These are phyloP conservation scores for Cryptococcus sp. DNA, from an alignment of 1,284 basidiomycete genomes.

Conservation along the genomic window DNA sequence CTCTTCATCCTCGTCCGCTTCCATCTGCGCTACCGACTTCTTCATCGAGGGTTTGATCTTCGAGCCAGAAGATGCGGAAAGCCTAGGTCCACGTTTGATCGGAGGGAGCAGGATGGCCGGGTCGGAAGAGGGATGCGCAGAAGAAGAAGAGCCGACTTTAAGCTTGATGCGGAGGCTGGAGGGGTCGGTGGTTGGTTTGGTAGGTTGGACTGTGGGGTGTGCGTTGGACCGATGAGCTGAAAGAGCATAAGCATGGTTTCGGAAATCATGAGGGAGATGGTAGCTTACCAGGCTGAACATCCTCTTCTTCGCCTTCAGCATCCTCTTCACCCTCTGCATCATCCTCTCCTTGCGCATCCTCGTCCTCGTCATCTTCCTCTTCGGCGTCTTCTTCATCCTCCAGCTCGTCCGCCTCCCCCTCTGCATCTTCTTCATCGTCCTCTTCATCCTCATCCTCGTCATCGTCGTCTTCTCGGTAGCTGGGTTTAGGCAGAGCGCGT, in stretches of 20 bases:
- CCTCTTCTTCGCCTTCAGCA: slow-evolving; percentile 4
- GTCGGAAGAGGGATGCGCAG: neutral
- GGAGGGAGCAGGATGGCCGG: neutral
- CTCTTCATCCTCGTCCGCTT: slow-evolving; percentile 10
- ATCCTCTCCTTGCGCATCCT: slow-evolving; percentile 5
- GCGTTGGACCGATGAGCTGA: neutral
- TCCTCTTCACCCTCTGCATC: slow-evolving; percentile 10
- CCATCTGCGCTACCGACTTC: neutral
- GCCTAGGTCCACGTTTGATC: neutral
- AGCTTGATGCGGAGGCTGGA: slow-evolving; percentile 3
- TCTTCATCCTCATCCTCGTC: slow-evolving; percentile 13
- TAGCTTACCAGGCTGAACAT: no score
- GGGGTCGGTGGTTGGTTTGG: neutral
- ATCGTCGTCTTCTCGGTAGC: slow-evolving; percentile 9
- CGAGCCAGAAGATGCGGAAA: neutral
- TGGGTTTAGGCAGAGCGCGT: neutral
- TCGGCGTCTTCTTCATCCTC: slow-evolving; percentile 5
- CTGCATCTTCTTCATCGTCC: neutral
- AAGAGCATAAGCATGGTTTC: no score
- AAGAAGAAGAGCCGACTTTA: neutral
- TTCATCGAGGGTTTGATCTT: neutral
- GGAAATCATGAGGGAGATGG: no score
- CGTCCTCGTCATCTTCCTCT: slow-evolving; percentile 7
- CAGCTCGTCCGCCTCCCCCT: neutral
- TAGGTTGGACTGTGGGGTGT: neutral